Evolutionary conservation across 768 basidiomycete genomes (phyloP), one percentile per base, ranked within the genome.

Genomic region (Cystofilobasidium macerans): DNA sequence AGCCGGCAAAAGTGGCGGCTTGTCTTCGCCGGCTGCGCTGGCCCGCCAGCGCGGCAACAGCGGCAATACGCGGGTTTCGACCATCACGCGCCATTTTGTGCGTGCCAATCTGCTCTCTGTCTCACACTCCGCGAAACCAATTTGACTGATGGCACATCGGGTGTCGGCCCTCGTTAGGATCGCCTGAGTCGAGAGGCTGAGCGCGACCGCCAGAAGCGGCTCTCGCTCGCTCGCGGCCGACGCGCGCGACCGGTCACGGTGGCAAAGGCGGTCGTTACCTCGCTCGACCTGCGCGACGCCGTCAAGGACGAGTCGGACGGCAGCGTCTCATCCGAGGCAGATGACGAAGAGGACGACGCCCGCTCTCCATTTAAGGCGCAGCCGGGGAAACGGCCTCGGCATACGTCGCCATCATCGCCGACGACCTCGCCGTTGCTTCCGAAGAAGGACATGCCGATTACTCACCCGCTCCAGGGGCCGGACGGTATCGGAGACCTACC

Each of bases 231-330:
- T 72, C 83, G 90, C 42, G 88, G 87, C 14, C 86, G 84, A 69
- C 84, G 87, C 53, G 88, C 89, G 24, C 86, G 94, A 36, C 94
- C 95, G 16, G 89, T 98, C 18, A 87, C 88, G 24, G 86, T 86
- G 30, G 86, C 92, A 11, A 83, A 85, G 53, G 91, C 89, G 20
- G 90, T 85, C 71, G 89, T 94, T 0, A 85, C 92, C 72, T 82
- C 95, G 36, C 81, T 95, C 30, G 86, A 88, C 72, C 83, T 95
- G 71, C 86, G 87, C 73, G 92, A 95, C 71, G 93, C 88, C 1
- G 88, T 95, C 73, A 82, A 81, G 60, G 88, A 89, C 71, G 84
- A 88, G 70, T 85, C 85, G 32, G 77, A 78, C 57, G 75, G 74
- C 36, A 69, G 70, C 26, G 87, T 88, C 4, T 77, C 76, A 4